phyloP scores from a whole-genome alignment of 441 rosid species.

The Euphorbia schlechtendalii region DNA sequence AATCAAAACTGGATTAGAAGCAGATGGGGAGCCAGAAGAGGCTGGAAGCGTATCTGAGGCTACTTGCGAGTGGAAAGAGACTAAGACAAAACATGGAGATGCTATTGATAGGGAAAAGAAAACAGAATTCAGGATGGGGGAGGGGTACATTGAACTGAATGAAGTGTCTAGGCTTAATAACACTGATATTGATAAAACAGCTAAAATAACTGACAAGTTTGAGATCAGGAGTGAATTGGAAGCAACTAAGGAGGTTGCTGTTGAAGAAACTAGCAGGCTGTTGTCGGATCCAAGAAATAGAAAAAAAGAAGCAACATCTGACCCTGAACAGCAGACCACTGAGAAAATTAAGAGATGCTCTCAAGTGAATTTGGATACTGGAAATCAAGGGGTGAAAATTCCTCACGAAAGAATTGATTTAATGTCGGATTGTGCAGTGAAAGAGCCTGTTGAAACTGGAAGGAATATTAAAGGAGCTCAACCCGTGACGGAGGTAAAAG shows the following conservation, averaged over 20 bases:
- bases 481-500: conserved; percentile 28
- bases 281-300: conserved; percentile 16
- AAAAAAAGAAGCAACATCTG: conserved; percentile 29
- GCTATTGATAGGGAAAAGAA: conserved; percentile 21
- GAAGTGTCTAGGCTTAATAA: conserved; percentile 17
- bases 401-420: conserved; percentile 28
- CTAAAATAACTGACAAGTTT: conserved; percentile 21
- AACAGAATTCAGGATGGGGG: conserved; percentile 28
- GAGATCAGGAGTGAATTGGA: conserved; percentile 23
- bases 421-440: conserved; percentile 30
- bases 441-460: conserved; percentile 30
- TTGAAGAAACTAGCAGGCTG: conserved; percentile 25
- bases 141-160: conserved; percentile 14
- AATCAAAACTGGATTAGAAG: conserved; percentile 20
- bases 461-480: conserved; percentile 27
- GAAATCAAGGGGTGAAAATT: conserved; percentile 31
- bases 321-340: conserved; percentile 24
- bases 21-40: conserved; percentile 22
- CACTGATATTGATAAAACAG: conserved; percentile 22
- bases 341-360: conserved; percentile 24
- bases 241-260: conserved; percentile 24
- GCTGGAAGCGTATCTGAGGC: conserved; percentile 16
- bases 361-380: conserved; percentile 20
- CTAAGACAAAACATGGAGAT: conserved; percentile 18
- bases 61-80: conserved; percentile 22